Conservation (phyloP, 495 filamentous ascomycete genomes). For the Lophiotrema nucula region DNA sequence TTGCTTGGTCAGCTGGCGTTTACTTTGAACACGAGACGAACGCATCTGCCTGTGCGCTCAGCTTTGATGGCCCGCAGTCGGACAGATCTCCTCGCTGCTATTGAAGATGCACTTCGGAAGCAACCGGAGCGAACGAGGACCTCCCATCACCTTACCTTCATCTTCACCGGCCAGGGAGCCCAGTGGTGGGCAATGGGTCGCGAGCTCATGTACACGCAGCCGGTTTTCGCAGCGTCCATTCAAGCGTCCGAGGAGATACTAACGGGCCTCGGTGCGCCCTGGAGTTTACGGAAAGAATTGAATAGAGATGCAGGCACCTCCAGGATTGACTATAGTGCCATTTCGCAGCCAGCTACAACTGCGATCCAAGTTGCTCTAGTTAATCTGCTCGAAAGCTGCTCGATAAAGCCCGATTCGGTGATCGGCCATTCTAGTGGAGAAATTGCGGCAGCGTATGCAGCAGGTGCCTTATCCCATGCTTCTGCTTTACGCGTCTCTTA, state of each 20-base stretch:
- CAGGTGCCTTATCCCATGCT: background rate
- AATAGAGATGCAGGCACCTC: background rate
- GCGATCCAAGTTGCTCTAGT: constrained; percentile 13
- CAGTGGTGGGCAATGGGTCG: constrained; percentile 41
- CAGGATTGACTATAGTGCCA: background rate
- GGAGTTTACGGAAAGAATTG: constrained; percentile 1
- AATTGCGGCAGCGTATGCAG: constrained; percentile 10
- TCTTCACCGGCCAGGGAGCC: constrained; percentile 47
- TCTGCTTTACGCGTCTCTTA: background rate
- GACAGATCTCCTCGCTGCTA: background rate
- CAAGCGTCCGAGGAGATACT: background rate
- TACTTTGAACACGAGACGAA: background rate
- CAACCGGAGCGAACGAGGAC: too few species aligned
- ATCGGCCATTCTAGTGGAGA: constrained; percentile 18
- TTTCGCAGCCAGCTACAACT: constrained; percentile 5
- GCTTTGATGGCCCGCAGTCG: background rate
- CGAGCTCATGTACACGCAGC: constrained; percentile 20
- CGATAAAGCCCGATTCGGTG: background rate
- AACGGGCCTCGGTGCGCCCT: background rate
- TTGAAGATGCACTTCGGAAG: background rate
- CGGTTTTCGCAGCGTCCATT: constrained; percentile 28
- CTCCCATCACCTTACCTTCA: constrained; percentile 1
- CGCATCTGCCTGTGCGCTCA: background rate
- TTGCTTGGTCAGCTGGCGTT: too few species aligned
- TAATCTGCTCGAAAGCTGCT: background rate